A percentile compares a stretch with the other conserved stretches of the same genome.
phyloP scores from a whole-genome alignment of 2,329 filamentous ascomycete species.

The Hymenoscyphus linearis region DNA sequence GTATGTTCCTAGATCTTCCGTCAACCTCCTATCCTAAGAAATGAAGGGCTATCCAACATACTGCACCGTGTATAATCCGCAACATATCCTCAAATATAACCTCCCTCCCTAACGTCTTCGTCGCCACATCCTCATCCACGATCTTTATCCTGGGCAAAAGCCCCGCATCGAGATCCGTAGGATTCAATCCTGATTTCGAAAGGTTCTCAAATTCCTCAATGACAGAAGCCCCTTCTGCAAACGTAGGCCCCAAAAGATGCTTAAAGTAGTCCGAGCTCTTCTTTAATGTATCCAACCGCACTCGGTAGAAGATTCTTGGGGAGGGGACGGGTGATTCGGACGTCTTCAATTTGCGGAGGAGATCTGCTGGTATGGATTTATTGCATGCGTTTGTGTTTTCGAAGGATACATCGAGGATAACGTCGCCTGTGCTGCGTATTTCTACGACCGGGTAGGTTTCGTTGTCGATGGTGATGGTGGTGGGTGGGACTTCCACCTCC shows the following conservation, averaged over 20 bases:
- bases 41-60: conserved; percentile 24
- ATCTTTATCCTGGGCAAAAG: conserved; percentile 62
- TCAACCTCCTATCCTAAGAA: conserved; percentile 3
- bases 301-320: conserved; percentile 46
- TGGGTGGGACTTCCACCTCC: conserved; percentile 14
- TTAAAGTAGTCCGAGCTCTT: conserved; percentile 65
- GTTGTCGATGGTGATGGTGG: conserved; percentile 20
- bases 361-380: conserved; percentile 42
- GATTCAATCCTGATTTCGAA: conserved; percentile 38
- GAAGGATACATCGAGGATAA: conserved; percentile 63
- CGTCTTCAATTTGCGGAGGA: conserved; percentile 37
- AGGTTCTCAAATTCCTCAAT: conserved; percentile 47
- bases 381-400: conserved; percentile 50
- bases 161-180: conserved; percentile 42
- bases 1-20: conserved; percentile 17
- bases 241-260: conserved; percentile 58
- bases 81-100: conserved; percentile 63
- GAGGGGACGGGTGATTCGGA: conserved; percentile 25
- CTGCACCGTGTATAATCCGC: conserved; percentile 55
- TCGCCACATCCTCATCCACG: conserved; percentile 64
- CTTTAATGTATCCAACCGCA: conserved; percentile 51
- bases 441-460: conserved; percentile 36
- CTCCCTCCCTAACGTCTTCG: conserved; percentile 53
- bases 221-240: conserved; percentile 59
- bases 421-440: conserved; percentile 54